Evolutionary conservation across 768 basidiomycete species (phyloP), one percentile per base, ranked within the genome.

Genomic region (Boletellus ananas): DNA sequence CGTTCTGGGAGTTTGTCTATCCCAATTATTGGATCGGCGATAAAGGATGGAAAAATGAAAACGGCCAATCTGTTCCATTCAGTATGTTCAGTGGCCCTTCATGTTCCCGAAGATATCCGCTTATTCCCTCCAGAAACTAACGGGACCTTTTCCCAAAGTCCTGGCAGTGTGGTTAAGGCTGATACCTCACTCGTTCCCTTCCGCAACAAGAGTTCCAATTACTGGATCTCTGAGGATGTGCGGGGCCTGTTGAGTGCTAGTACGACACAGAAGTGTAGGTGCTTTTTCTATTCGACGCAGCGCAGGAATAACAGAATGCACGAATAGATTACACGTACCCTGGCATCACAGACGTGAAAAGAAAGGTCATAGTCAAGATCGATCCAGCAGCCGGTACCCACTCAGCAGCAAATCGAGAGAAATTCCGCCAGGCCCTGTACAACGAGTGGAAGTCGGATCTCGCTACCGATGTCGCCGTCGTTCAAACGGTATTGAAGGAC

Each of bases 1-100:
- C 58, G 3, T 54, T 60, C 33, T 60, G 58, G 59, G 59, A 60
- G 45, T 60, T 57, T 21, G 13, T 61, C 17, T 60, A 60, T 29
- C 47, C 59, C 4, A 4, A 60, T 0, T 61, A 60, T 36, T 61
- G 59, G 58, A 53, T 59, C 0, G 49, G 8, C 17, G 16, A 25
- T 0, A 3, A 29, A 2, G 58, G 58, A 17, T 59, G 58, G 58
- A 53, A 48, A 41, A 17, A 40, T 27, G 6, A 16, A 7, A 3
- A 47, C 9, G 55, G 59, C 16, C 18, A 49, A 1, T n/a, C n/a
- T n/a, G n/a, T 46, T 3, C 8, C 3, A 27, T 60, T 58, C 12
- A 12, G 59, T 61, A 38, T 20, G 59, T 38, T n/a, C n/a, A n/a
- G n/a, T n/a, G n/a, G n/a, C n/a, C n/a, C n/a, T n/a, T n/a, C n/a